Evolutionary conservation across 2,329 filamentous ascomycete genomes (phyloP).

Genomic region (Juglanconis juglandina): DNA sequence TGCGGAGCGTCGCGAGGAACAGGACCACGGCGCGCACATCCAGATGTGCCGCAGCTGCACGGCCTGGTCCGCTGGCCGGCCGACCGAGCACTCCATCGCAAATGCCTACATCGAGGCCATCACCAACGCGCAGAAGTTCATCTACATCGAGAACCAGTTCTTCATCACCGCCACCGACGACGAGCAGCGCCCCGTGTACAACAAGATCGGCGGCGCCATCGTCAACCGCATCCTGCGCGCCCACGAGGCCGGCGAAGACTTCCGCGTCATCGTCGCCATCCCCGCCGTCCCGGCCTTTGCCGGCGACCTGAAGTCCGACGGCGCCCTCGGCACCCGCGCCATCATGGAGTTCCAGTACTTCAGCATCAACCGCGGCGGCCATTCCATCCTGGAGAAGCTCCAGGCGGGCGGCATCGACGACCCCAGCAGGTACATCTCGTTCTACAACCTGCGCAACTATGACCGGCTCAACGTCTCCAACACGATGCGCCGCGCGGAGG

Average conservation of each 20-base stretch:
- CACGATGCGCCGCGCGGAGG: slow-evolving; percentile 59
- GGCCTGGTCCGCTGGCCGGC: slow-evolving; percentile 50
- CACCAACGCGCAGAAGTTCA: slow-evolving; percentile 63
- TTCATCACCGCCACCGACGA: slow-evolving; percentile 79
- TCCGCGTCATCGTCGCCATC: slow-evolving; percentile 74
- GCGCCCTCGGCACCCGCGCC: slow-evolving; percentile 71
- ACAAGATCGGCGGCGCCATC: slow-evolving; percentile 75
- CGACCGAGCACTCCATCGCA: slow-evolving; percentile 71
- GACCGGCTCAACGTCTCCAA: slow-evolving; percentile 73
- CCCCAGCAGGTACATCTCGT: slow-evolving; percentile 70
- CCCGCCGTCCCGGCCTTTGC: slow-evolving; percentile 80
- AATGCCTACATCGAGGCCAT: slow-evolving; percentile 79
- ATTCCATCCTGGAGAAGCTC: slow-evolving; percentile 74
- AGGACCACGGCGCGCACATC: slow-evolving; percentile 35
- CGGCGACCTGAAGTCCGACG: slow-evolving; percentile 71
- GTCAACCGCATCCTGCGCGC: slow-evolving; percentile 74
- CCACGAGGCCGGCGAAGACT: slow-evolving; percentile 60
- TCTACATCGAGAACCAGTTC: slow-evolving; percentile 83
- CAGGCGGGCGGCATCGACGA: slow-evolving; percentile 61
- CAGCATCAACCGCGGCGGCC: slow-evolving; percentile 71
- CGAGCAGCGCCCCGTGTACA: slow-evolving; percentile 68
- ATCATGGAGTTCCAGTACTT: slow-evolving; percentile 89
- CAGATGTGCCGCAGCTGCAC: slow-evolving; percentile 45
- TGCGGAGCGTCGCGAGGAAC: slow-evolving; percentile 17
- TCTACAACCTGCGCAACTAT: slow-evolving; percentile 82